Base-by-base conservation (phyloP, 2,329 filamentous ascomycete species). In the Lanzia echinophila region DNA sequence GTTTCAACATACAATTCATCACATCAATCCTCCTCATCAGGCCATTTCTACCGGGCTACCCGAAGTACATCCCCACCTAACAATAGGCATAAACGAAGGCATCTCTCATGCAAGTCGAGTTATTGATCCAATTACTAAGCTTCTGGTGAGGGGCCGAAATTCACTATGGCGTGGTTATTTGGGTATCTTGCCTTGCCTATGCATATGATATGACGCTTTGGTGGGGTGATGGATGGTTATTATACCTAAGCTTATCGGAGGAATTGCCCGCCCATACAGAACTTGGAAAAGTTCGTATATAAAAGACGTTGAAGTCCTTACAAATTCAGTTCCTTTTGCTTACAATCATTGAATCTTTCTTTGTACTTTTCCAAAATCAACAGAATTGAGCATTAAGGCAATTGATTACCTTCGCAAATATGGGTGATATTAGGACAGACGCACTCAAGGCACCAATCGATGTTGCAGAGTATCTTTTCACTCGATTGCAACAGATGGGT, bases 401-500 rank as follows among this genome's bases (percentile, higher is more conserved):
- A 36, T 17, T 44, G 39, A 6, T 31, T 20, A 39, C n/a, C 38
- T 11, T 33, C 47, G 2, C n/a, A 33, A 42, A 43, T 12, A 66
- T 70, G 63, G 60, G 58, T 59, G 68, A 76, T 58, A 67, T 76
- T 49, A 66, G 72, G 57, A 70, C 69, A 19, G 65, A 70, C 43
- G 67, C 69, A 42, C 67, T 76, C 58, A 70, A 72, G 46, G 54
- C 56, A 24, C 65, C 65, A 42, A 63, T 77, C 28, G 79, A 84
- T 57, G 79, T 87, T 50, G 82, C 81, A 53, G 79, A 86, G 65
- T 88, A 88, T 63, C 77, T 88, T 63, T 87, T 86, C 67, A 77
- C 73, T 44, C 75, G 85, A 52, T 74, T 88, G 13, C 73, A 79
- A 59, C 77, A 88, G 66, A 70, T 87, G 34, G 83, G 83, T 31